phyloP scores from a whole-genome alignment of 768 basidiomycete genomes.

The Suillus americanus region DNA sequence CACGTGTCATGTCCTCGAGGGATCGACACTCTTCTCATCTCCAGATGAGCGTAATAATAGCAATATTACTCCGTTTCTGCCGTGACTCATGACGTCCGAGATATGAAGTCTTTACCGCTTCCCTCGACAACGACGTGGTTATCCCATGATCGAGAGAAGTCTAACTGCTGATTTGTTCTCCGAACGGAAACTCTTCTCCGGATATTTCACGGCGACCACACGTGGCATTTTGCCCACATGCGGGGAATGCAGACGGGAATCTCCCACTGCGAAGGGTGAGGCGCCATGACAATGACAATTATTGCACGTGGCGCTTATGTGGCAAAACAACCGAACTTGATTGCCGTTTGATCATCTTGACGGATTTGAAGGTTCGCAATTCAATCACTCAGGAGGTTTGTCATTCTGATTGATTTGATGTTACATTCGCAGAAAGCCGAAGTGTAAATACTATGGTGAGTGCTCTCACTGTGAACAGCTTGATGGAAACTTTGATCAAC shows the following conservation, averaged over 20 bases:
- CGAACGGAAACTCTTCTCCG: not conserved
- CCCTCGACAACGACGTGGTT: not conserved
- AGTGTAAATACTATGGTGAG: not conserved
- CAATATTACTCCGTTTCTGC: not conserved
- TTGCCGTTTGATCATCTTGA: not conserved
- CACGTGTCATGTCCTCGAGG: not conserved
- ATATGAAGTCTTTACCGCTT: not conserved
- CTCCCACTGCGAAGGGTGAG: not conserved
- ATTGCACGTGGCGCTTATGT: not conserved
- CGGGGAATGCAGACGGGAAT: not conserved
- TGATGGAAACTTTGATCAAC: not conserved
- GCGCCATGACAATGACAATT: not conserved
- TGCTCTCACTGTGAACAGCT: not conserved
- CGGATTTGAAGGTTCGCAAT: not conserved
- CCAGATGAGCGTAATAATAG: conserved; percentile 3
- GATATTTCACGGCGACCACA: not conserved
- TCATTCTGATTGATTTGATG: not conserved
- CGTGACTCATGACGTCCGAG: not conserved
- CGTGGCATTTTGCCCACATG: conserved; percentile 1
- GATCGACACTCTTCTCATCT: not conserved
- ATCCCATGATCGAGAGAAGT: not conserved
- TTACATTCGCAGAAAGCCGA: not conserved
- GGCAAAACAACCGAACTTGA: not conserved
- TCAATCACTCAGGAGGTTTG: not conserved
- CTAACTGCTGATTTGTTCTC: not conserved